Base-by-base conservation (phyloP, 2,329 filamentous ascomycete species). In the Aureobasidium sp. region DNA sequence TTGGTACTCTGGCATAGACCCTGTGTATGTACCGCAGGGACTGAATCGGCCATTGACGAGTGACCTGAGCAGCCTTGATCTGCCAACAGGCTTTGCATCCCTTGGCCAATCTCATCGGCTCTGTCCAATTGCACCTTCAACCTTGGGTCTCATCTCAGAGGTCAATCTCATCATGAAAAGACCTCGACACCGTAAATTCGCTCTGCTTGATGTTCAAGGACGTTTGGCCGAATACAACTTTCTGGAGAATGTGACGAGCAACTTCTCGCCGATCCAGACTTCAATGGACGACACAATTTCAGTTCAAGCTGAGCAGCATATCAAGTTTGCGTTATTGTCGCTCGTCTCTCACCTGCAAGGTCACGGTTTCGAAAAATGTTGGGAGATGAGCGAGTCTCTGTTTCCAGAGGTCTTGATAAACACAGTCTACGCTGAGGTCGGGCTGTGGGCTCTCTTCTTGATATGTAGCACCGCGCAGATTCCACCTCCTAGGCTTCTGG, bases 371-470 rank as follows among this genome's bases (percentile, higher is more conserved):
- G 48, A 50, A 9, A 50, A 63, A 32, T 62, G 64, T 8, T 56
- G 52, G 34, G 42, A 51, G 15, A 48, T 66, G 6, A 65, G 65
- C 12, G 32, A 60, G 6, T 50, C 42, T 4, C 57, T 67, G 12
- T 61, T 62, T 5, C 42, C 64, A 1, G 63, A 65, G 0, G 44
- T 64, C 13, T 62, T 68, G 23, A 42, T 67, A 34, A 65, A 63
- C 13, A 67, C 64, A 0, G 53, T 67, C 12, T 68, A 63, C 39
- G 66, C 66, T 27, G 66, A 67, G 39, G 44, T 65, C 9, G 53
- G 59, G 10, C 62, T 67, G 51, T 68, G 66, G 66, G 56, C 63
- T 12, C 56, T 68, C 15, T 63, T 65, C 32, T 62, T 55, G 26
- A 64, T 67, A 29, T 66, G 64, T 51, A 36, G 53, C 27, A 57